phyloP scores from a whole-genome alignment of 345 rosid species.

The Erucastrum elatum region DNA sequence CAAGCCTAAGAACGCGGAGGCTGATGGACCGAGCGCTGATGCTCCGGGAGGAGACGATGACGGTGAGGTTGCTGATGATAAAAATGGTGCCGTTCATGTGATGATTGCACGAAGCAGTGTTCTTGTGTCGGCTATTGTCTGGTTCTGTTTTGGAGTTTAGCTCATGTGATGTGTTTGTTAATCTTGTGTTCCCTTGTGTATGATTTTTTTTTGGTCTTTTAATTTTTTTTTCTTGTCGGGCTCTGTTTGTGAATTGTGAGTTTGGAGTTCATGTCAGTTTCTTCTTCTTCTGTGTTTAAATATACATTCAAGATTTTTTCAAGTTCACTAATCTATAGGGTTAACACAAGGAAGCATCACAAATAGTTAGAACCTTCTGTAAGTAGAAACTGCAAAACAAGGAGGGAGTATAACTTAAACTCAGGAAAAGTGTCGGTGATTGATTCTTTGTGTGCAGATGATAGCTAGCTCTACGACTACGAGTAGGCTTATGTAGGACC shows the following conservation, averaged over 20 bases:
- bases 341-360: conserved; percentile 7
- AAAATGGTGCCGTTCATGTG: conserved; percentile 41
- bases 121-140: conserved; percentile 39
- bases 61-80: conserved; percentile 53
- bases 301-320: neutral
- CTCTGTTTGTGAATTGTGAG: neutral
- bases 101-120: conserved; percentile 35
- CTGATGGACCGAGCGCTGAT: conserved; percentile 51
- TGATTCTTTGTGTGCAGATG: conserved; percentile 19
- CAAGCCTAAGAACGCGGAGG: conserved; percentile 37
- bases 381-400: neutral
- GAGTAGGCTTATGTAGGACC: neutral
- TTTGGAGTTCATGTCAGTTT: conserved; percentile 19
- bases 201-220: neutral
- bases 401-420: neutral
- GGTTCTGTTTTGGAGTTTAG: conserved; percentile 48
- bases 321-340: neutral
- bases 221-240: neutral
- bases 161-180: conserved; percentile 36
- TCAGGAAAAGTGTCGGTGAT: neutral
- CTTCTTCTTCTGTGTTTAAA: neutral
- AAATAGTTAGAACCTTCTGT: neutral
- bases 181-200: neutral
- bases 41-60: conserved; percentile 57
- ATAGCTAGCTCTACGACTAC: neutral